Evolutionary conservation across 2,329 filamentous ascomycete species (phyloP), one percentile per base, ranked within the genome.

Genomic region (Exophiala sideris): DNA sequence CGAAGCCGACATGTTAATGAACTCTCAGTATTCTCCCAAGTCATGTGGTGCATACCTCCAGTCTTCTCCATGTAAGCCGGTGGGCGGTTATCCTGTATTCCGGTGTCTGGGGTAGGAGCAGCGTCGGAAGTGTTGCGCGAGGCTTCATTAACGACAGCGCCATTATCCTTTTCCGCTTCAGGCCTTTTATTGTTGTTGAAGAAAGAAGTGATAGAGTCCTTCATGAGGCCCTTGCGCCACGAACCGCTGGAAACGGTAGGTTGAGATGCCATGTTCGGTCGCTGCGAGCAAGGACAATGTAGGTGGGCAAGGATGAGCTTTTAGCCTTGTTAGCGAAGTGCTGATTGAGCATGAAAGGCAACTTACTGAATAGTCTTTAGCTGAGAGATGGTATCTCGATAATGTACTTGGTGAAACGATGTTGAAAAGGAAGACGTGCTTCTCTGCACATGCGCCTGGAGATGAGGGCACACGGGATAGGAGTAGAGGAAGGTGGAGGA

Each of bases 371-470:
- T 8, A 52, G 41, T 3, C 11, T 38, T 53, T 48, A 53, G 45
- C 50, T 44, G 11, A 53, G 39, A n/a, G 44, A 53, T 14, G 50
- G 50, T 24, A 53, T 48, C 10, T 53, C 45, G 38, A 48, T 29
- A 14, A 53, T 53, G 45, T 53, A 53, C 42, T 48, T 48, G 21
- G 45, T 48, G 12, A 44, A 53, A 16, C 29, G 24, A 36, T 53
- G 50, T 5, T 45, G 41, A 38, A 48, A 44, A 32, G 36, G 24
- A 9, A 45, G 20, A 7, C 38, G 18, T 20, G 45, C 50, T 45
- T 10, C 36, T 48, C 29, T 34, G 20, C 21, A 16, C 50, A 53
- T 53, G 45, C 50, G 45, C 32, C 32, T 46, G 21, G 20, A 5
- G 10, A 38, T 14, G 14, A 38, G 21, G 35, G 33, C 8, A 36